Evolutionary conservation across 78 protist genomes (phyloP), one percentile per base, ranked within the genome.

Genomic region (Creolimax fragrantissima): DNA sequence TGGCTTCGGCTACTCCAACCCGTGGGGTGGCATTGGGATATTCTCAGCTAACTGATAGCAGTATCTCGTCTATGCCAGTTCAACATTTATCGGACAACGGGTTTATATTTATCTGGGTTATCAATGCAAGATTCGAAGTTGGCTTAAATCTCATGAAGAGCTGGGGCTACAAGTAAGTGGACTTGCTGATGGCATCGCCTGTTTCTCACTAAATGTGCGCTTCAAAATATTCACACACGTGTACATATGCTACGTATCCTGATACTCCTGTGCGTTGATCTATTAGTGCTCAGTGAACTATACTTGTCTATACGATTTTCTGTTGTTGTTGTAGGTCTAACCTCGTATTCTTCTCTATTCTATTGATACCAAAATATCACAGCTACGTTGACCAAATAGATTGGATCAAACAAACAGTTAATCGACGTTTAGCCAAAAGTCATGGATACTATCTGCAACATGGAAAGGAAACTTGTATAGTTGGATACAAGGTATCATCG

Each of bases 401-500:
- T 11, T 95, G 95, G 95, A 93, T 94, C 89, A 95, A 95, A 58
- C 45, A 39, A 24, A 95, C 96, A 2, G 95, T 94, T 39, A 92
- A 94, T 74, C 88, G 96, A 2, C 83, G 95, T 11, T 39, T 94
- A 35, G 96, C 96, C 3, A 92, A 92, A 43, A 45, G 94, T 4
- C 96, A 95, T 41, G 96, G 96, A 3, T 95, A 43, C 90, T 95
- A 95, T 85, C 41, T 95, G 45, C 96, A 95, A 88, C 96, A 95
- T 58, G 96, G 93, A 58, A 95, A 95, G 44, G 96, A 95, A 43
- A 94, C 95, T 0, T 95, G 96, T 41, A 44, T 95, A 4, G 95
- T 95, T 36, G 96, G 96, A 2, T 2, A 3, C 36, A 95, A 95
- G 92, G 95, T 92, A n/a, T 44, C 32, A 3, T 89, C 45, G 5